Evolutionary conservation across 225 moss, liverwort and hornwort genomes (phyloP).

Genomic region (Thuidium tamariscinum): DNA sequence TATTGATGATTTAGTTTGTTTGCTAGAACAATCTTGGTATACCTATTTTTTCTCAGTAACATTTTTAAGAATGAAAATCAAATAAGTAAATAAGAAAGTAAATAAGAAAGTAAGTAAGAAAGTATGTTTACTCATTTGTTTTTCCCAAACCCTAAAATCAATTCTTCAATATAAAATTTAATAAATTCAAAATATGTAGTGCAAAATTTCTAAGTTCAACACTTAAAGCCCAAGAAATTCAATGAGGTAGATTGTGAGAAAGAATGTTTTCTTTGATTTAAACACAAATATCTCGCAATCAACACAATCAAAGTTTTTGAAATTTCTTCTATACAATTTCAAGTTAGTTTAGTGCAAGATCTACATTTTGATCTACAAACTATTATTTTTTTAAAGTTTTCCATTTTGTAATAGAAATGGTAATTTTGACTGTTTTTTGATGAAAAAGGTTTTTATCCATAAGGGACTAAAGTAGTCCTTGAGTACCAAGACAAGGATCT

Average conservation of each 20-base stretch:
- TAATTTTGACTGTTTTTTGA: not conserved
- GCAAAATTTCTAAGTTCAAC: not conserved
- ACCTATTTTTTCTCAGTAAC: not conserved
- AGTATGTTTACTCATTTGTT: not conserved
- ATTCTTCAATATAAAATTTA: not conserved
- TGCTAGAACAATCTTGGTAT: accelerated
- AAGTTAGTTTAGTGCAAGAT: not conserved
- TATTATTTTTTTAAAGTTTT: not conserved
- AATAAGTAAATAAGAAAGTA: too few relatives aligned
- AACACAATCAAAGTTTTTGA: not conserved
- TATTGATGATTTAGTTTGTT: not conserved
- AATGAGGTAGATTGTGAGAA: not conserved
- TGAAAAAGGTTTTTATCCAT: not conserved
- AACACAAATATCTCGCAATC: not conserved
- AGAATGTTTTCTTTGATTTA: not conserved
- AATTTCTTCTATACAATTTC: not conserved
- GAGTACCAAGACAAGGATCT: not conserved
- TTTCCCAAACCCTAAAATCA: accelerated
- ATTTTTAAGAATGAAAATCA: not conserved
- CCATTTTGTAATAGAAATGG: not conserved
- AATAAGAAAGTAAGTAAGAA: too few relatives aligned
- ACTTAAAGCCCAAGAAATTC: not conserved
- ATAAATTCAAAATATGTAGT: not conserved
- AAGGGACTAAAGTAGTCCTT: not conserved
- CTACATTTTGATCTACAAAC: not conserved